phyloP scores from a whole-genome alignment of 495 filamentous ascomycete genomes.

The Penicillium angulare region DNA sequence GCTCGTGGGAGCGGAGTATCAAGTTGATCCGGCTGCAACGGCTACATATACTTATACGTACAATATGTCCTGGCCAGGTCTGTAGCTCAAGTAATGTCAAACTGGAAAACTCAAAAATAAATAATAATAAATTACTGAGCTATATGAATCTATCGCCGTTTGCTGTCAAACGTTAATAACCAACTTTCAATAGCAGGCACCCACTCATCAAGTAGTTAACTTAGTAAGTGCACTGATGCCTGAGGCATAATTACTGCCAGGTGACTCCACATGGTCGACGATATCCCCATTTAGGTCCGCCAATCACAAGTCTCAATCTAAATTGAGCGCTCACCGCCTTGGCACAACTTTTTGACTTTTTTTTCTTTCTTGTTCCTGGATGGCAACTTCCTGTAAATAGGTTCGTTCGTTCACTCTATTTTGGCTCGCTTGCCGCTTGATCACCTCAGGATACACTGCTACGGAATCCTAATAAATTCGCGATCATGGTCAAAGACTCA shows the following conservation, averaged over 20 bases:
- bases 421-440: constrained; percentile 3
- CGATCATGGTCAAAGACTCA: constrained; percentile 37
- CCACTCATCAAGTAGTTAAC: neutral
- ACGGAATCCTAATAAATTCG: neutral
- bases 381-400: constrained; percentile 9
- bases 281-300: neutral
- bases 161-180: too few relatives aligned
- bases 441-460: neutral
- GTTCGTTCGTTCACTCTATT: neutral
- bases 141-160: too few relatives aligned
- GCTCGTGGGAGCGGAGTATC: constrained; percentile 30
- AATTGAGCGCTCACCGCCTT: constrained; percentile 19
- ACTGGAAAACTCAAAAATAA: neutral
- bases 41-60: neutral
- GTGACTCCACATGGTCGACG: neutral
- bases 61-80: too few relatives aligned
- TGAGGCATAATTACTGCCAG: neutral
- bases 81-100: too few relatives aligned
- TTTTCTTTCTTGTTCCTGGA: constrained; percentile 33
- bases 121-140: too few relatives aligned
- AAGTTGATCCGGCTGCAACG: constrained; percentile 18
- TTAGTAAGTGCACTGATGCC: neutral
- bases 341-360: constrained; percentile 26
- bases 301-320: constrained; percentile 17
- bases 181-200: too few relatives aligned